Base-by-base conservation (phyloP, 306 rosid genomes). In the Lupinus albus region DNA sequence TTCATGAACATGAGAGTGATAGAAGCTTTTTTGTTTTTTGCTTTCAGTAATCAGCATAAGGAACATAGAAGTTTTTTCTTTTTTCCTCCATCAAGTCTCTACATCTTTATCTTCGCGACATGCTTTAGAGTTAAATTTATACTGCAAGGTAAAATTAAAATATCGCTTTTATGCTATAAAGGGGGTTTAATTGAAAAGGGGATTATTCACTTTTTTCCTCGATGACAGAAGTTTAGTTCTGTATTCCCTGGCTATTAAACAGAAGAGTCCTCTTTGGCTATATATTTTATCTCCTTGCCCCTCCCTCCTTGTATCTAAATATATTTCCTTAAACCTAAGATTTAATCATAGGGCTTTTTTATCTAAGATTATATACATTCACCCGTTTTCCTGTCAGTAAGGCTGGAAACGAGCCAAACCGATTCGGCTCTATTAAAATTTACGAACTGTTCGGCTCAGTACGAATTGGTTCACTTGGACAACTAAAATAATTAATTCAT, bases 341-440 rank as follows among this genome's bases (percentile, higher is more conserved):
- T 49, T 39, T 39, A 11, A 49, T 33, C 48, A 25, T 11, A 10
- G 8, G 4, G 18, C n/a, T 15, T 33, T 33, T 66, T 49, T 49
- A 66, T 17, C 46, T 44, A 45, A 47, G 16, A 56, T 17, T 59
- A 73, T 17, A 33, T 64, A 65, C 51, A 66, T 25, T 38, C 49
- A 58, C 67, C 13, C 17, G 38, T 6, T 20, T 33, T 18, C n/a
- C n/a, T n/a, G n/a, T n/a, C n/a, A n/a, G n/a, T n/a, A n/a, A n/a
- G n/a, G n/a, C n/a, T n/a, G n/a, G n/a, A n/a, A n/a, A n/a, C n/a
- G n/a, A n/a, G n/a, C n/a, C n/a, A n/a, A n/a, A n/a, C n/a, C n/a
- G n/a, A n/a, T n/a, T n/a, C n/a, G n/a, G n/a, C n/a, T n/a, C n/a
- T n/a, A n/a, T n/a, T n/a, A n/a, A n/a, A n/a, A n/a, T n/a, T n/a